Conservation (phyloP, 2,329 filamentous ascomycete species). For the Beauveria pseudobassiana region DNA sequence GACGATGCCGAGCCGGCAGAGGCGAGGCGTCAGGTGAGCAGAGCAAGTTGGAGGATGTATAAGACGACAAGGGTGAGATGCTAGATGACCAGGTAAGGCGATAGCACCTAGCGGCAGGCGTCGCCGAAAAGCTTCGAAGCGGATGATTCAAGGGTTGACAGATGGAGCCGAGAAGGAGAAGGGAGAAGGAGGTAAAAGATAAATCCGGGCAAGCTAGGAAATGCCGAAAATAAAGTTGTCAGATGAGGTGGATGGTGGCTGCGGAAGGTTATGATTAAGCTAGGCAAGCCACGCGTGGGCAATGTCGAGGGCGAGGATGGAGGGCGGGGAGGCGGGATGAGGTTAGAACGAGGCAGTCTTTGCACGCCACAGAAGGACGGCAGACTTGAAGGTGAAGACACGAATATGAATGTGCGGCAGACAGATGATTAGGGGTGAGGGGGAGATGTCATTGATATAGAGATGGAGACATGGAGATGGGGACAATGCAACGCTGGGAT, state of each 20-base stretch:
- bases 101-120: neutral
- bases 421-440: neutral
- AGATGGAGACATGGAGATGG: too few relatives aligned
- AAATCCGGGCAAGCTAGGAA: neutral
- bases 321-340: neutral
- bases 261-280: neutral
- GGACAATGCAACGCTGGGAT: too few relatives aligned
- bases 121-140: too few relatives aligned
- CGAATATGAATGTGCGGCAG: neutral
- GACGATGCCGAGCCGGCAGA: neutral
- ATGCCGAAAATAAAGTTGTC: neutral
- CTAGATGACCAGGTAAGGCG: neutral
- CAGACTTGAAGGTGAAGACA: neutral
- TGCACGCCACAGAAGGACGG: neutral
- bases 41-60: neutral
- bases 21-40: neutral
- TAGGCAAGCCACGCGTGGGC: neutral
- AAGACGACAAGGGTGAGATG: too few relatives aligned
- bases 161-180: neutral
- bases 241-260: neutral
- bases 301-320: neutral
- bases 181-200: neutral
- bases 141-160: too few relatives aligned
- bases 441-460: neutral
- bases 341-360: neutral